phyloP scores from a whole-genome alignment of 164 flowering plant species.

The Magnolia officinalis region DNA sequence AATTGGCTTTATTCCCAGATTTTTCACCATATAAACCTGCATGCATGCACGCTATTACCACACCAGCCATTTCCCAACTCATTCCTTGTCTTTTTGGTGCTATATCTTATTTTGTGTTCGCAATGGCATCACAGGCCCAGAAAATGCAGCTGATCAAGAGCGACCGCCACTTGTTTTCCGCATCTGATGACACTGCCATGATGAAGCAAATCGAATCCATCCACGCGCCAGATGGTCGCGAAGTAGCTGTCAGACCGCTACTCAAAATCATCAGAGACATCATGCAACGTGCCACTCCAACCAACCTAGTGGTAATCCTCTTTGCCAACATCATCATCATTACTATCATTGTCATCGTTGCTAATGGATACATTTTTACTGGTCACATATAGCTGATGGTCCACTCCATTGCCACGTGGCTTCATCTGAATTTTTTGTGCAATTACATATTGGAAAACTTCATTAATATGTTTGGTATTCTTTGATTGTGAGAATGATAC shows the following conservation, averaged over 20 bases:
- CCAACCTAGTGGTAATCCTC: not conserved
- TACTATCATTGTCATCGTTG: not conserved
- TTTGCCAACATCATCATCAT: not conserved
- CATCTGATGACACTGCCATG: conserved; percentile 62
- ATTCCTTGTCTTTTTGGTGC: not conserved
- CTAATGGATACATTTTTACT: no score
- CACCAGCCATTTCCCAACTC: not conserved
- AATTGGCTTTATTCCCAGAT: conserved; percentile 18
- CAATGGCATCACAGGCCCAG: not conserved
- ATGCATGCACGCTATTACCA: not conserved
- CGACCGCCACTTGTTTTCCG: conserved; percentile 35
- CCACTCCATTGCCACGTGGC: not conserved
- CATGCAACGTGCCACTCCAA: conserved; percentile 31
- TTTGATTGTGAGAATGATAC: not conserved
- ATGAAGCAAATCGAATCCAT: conserved; percentile 52
- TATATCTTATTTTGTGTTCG: not conserved
- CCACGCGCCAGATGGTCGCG: conserved; percentile 63
- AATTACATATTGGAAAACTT: not conserved
- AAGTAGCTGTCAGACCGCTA: conserved; percentile 48
- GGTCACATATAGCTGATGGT: not conserved
- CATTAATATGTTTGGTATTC: not conserved
- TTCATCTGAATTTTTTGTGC: no score
- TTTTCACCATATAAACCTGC: not conserved
- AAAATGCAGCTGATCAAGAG: conserved; percentile 15
- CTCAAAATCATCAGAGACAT: conserved; percentile 56